These are phyloP conservation scores for Macrocystidia cucumis DNA, from an alignment of 1,284 basidiomycete species.

Conservation along the genomic window DNA sequence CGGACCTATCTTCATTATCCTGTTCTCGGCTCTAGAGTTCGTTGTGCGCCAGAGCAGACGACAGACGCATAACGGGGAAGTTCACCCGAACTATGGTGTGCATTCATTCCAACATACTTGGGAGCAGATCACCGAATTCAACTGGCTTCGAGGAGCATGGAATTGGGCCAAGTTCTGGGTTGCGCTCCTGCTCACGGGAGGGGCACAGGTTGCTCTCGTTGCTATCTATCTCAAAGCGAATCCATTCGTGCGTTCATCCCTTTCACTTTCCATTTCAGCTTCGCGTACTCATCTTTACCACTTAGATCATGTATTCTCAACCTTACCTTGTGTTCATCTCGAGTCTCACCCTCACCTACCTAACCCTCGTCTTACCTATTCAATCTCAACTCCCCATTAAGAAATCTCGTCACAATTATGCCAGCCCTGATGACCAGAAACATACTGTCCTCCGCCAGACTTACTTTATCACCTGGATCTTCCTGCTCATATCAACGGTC, in stretches of 20 bases:
- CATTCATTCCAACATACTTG: too few species aligned
- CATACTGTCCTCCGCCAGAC: slow-evolving; percentile 34
- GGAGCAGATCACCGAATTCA: too few species aligned
- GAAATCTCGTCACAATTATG: slow-evolving; percentile 15
- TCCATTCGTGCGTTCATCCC: slow-evolving; percentile 39
- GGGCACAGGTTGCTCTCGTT: slow-evolving; percentile 39
- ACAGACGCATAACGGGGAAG: too few species aligned
- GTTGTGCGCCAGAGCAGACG: too few species aligned
- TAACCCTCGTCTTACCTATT: slow-evolving; percentile 32
- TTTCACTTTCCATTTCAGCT: not conserved
- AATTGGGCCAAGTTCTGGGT: slow-evolving; percentile 52
- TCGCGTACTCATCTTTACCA: not conserved
- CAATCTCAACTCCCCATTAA: slow-evolving; percentile 9
- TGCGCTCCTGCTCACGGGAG: slow-evolving; percentile 36
- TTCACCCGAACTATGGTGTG: too few species aligned
- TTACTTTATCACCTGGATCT: slow-evolving; percentile 49
- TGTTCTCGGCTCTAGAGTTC: too few species aligned
- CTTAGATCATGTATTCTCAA: slow-evolving; percentile 54
- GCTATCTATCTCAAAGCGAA: slow-evolving; percentile 50
- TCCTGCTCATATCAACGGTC: slow-evolving; percentile 43
- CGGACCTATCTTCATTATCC: slow-evolving; percentile 47
- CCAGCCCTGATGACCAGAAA: slow-evolving; percentile 12
- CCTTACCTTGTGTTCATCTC: slow-evolving; percentile 45
- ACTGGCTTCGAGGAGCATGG: slow-evolving; percentile 21
- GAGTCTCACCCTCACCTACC: slow-evolving; percentile 39